These are phyloP conservation scores for Pyrus hybrid DNA, from an alignment of 331 rosid genomes.

Conservation along the genomic window DNA sequence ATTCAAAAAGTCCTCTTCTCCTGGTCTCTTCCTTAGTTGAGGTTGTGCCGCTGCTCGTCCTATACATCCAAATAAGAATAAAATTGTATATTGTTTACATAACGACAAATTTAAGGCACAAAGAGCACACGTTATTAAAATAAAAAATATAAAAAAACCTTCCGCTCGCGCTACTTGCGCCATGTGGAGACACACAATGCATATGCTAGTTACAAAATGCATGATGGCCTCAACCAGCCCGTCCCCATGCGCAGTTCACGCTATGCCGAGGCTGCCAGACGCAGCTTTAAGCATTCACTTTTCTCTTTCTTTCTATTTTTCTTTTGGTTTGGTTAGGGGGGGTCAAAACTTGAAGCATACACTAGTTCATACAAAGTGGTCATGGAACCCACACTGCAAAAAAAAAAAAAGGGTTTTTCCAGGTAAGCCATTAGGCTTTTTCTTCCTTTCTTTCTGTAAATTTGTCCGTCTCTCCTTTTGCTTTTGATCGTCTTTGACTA, in stretches of 20 bases:
- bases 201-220: not conserved
- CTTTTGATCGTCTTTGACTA: conserved; percentile 35
- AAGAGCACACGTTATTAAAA: no score
- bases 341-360: not conserved
- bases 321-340: not conserved
- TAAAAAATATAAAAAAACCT: no score
- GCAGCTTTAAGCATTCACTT: not conserved
- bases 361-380: not conserved
- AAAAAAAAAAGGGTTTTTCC: conserved; percentile 25
- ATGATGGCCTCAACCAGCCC: not conserved
- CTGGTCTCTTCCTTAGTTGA: conserved; percentile 36
- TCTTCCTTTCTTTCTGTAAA: not conserved
- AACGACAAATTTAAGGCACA: not conserved
- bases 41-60: conserved; percentile 27
- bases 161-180: not conserved
- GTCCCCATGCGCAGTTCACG: not conserved
- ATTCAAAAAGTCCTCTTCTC: conserved; percentile 31
- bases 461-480: conserved; percentile 1
- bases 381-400: conserved; percentile 6
- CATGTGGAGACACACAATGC: not conserved
- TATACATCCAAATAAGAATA: conserved; percentile 8
- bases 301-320: not conserved
- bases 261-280: not conserved
- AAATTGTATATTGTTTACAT: not conserved
- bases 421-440: conserved; percentile 27